Conservation (phyloP, 2,329 filamentous ascomycete genomes). For the Seiridium cupressi region DNA sequence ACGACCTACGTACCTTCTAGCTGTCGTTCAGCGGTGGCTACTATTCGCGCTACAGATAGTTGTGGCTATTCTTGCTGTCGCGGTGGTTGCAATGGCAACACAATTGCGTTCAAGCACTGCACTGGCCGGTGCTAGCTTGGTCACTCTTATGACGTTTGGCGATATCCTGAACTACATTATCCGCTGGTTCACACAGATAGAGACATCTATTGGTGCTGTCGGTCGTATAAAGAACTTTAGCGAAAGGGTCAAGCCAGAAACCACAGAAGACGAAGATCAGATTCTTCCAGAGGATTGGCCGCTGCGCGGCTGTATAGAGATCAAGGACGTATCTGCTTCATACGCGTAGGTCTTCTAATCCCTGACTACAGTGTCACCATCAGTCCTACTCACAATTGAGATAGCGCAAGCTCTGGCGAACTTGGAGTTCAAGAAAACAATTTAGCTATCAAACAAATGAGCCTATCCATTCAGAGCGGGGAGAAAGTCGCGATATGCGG, state of each 20-base stretch:
- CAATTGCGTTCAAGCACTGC: conserved; percentile 25
- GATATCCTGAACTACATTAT: conserved; percentile 17
- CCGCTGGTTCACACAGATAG: conserved; percentile 20
- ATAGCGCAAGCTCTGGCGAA: not conserved
- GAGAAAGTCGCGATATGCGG: conserved; percentile 16
- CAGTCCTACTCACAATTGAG: not conserved
- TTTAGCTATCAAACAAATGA: not conserved
- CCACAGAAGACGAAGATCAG: conserved; percentile 14
- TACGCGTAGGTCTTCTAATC: conserved; percentile 19
- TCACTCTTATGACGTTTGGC: conserved; percentile 18
- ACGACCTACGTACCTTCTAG: conserved; percentile 31
- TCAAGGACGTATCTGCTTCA: conserved; percentile 30
- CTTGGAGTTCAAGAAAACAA: not conserved
- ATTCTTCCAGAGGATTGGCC: conserved; percentile 28
- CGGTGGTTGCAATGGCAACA: conserved; percentile 26
- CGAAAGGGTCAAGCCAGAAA: conserved; percentile 19
- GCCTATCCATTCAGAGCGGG: not conserved
- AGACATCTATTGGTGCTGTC: conserved; percentile 24
- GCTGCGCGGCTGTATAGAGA: conserved; percentile 23
- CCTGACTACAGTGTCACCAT: not conserved
- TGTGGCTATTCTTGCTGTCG: conserved; percentile 24
- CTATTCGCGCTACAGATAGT: conserved; percentile 28
- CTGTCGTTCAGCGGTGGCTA: conserved; percentile 31
- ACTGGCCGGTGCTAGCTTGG: conserved; percentile 18
- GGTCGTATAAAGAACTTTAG: conserved; percentile 20